Base-by-base conservation (phyloP, 139 green algal species). In the Zygnema circumcarinatum region DNA sequence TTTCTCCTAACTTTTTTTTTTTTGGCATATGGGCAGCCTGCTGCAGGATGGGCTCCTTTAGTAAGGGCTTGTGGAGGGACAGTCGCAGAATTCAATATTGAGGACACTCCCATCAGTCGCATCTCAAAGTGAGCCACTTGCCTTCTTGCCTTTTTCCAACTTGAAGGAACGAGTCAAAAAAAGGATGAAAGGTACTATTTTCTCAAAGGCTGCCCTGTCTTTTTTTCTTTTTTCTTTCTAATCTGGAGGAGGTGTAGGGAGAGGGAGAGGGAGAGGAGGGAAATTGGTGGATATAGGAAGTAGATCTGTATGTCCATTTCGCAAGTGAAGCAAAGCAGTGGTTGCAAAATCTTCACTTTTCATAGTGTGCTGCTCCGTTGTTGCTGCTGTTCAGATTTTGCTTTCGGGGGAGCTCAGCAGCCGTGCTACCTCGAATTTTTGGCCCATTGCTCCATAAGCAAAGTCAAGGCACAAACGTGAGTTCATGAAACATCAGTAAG, bases 71-170 rank as follows among this genome's bases (percentile, higher is more conserved):
- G 67, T n/a, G 92, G 92, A 31, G 90, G 87, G 25, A 36, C 84
- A 16, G 84, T 95, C 16, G 92, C 89, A 35, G 92, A 94, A 79
- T 87, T 94, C 56, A 94, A 94, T 47, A 38, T 94, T 1, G 92
- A 94, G 39, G 36, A 85, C 33, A 94, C 92, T 1, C 1, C 80
- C 2, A 35, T 83, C 25, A 81, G 42, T 22, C 40, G 32, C 11
- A 25, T 68, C 38, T 54, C 76, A 11, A 79, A 11, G 21, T 84
- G 39, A 76, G 74, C 56, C 32, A 20, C 74, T 72, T n/a, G n/a
- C n/a, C n/a, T n/a, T n/a, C n/a, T n/a, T n/a, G n/a, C n/a, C n/a
- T n/a, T n/a, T n/a, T n/a, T n/a, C n/a, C n/a, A n/a, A n/a, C n/a
- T n/a, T n/a, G n/a, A n/a, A n/a, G n/a, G n/a, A n/a, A n/a, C n/a